phyloP scores from a whole-genome alignment of 2,329 filamentous ascomycete genomes.

The Epichloe sibirici region DNA sequence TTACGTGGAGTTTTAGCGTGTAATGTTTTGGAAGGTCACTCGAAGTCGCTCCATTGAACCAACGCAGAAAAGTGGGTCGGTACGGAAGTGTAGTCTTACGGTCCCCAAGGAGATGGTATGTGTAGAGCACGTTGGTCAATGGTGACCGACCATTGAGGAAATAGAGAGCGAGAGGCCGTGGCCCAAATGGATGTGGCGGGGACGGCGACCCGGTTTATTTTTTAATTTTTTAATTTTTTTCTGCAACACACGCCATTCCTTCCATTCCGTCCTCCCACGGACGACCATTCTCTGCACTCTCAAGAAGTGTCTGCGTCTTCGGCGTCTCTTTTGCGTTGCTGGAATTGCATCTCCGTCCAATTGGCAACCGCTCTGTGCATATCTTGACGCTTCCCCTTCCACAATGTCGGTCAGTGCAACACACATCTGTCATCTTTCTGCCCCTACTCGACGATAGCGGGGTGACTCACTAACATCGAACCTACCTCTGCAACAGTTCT shows the following conservation, averaged over 20 bases:
- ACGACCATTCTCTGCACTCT: neutral
- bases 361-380: neutral
- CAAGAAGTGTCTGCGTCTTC: neutral
- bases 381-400: neutral
- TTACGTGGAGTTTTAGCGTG: no score
- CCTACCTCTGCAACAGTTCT: slow-evolving; percentile 36
- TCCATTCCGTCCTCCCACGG: neutral
- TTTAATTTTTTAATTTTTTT: no score
- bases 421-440: neutral
- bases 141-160: no score
- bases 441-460: slow-evolving; percentile 2
- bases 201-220: no score
- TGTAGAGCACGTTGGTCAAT: no score
- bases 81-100: no score
- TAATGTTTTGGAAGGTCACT: no score
- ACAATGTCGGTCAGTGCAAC: slow-evolving; percentile 7
- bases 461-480: slow-evolving; percentile 16
- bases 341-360: neutral
- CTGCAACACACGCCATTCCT: neutral
- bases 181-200: no score
- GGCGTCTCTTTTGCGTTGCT: neutral
- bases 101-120: no score
- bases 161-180: no score
- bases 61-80: no score
- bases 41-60: no score